phyloP scores from a whole-genome alignment of 768 basidiomycete genomes.

The Agrocybe chaxingu region DNA sequence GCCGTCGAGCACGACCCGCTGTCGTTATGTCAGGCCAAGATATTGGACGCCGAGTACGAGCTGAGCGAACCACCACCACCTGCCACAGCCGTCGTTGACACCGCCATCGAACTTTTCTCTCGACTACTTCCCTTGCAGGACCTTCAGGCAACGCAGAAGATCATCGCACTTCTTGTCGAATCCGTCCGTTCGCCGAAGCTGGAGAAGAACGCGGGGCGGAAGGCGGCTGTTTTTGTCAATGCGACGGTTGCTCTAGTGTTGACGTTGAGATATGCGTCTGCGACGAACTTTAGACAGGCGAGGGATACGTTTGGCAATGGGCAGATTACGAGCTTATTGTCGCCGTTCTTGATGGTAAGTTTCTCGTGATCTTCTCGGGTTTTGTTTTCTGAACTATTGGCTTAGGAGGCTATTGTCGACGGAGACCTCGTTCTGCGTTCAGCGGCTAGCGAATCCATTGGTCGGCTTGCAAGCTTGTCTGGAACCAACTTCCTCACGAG shows the following conservation, averaged over 20 bases:
- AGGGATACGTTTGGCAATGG: constrained; percentile 65
- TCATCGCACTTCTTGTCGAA: constrained; percentile 58
- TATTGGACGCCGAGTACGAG: constrained; percentile 40
- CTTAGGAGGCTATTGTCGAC: constrained; percentile 76
- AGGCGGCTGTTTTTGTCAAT: constrained; percentile 81
- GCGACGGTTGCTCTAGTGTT: constrained; percentile 71
- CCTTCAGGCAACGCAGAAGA: constrained; percentile 47
- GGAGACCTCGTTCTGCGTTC: constrained; percentile 73
- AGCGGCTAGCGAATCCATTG: constrained; percentile 85
- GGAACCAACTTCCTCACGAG: constrained; percentile 81
- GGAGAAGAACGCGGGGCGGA: constrained; percentile 84
- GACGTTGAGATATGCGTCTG: constrained; percentile 57
- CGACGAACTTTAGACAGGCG: constrained; percentile 50
- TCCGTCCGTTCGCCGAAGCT: constrained; percentile 71
- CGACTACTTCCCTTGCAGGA: constrained; percentile 79
- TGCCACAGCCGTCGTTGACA: constrained; percentile 80
- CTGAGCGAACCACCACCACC: constrained; percentile 69
- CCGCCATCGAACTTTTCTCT: constrained; percentile 85
- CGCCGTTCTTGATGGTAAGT: constrained; percentile 74
- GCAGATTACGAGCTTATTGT: constrained; percentile 58
- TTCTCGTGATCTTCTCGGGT: background rate
- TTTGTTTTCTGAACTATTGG: constrained; percentile 7
- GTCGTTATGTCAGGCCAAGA: constrained; percentile 55
- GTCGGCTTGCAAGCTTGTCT: constrained; percentile 79
- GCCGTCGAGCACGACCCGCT: constrained; percentile 87